These are phyloP conservation scores for Magnusiomyces tetraspermus DNA, from an alignment of 1,139 yeast genomes.

Conservation along the genomic window DNA sequence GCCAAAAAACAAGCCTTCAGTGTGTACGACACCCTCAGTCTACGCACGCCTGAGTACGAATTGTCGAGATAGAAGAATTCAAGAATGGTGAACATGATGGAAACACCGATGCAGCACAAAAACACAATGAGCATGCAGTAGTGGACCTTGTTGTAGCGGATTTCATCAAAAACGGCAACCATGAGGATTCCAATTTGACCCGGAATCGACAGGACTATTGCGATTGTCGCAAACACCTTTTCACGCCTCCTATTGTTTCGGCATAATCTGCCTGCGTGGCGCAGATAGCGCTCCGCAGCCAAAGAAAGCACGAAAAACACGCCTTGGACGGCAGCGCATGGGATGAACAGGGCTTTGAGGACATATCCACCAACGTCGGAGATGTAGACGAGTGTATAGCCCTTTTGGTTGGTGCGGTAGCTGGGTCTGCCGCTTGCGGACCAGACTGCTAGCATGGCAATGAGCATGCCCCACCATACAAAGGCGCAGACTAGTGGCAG, in stretches of 20 bases:
- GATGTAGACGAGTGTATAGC: slow-evolving; percentile 34
- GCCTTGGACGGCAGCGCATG: slow-evolving; percentile 75
- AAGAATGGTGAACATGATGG: slow-evolving; percentile 51
- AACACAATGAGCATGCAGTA: slow-evolving; percentile 63
- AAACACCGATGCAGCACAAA: slow-evolving; percentile 58
- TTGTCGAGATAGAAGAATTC: slow-evolving; percentile 57
- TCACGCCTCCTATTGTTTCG: slow-evolving; percentile 44
- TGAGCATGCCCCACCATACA: slow-evolving; percentile 73
- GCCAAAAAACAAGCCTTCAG: slow-evolving; percentile 57
- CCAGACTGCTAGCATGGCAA: slow-evolving; percentile 64
- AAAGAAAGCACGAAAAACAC: slow-evolving; percentile 62
- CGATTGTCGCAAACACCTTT: slow-evolving; percentile 40
- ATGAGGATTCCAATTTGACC: slow-evolving; percentile 74
- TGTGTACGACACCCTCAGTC: slow-evolving; percentile 37
- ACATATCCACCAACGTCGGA: slow-evolving; percentile 83
- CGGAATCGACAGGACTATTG: slow-evolving; percentile 46
- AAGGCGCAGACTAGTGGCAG: slow-evolving; percentile 49
- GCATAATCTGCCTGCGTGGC: slow-evolving; percentile 46
- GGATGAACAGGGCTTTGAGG: slow-evolving; percentile 70
- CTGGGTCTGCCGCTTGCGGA: slow-evolving; percentile 50
- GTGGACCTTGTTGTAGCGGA: slow-evolving; percentile 51
- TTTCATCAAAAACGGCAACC: slow-evolving; percentile 67
- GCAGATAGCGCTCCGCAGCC: slow-evolving; percentile 46
- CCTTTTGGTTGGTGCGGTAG: slow-evolving; percentile 6
- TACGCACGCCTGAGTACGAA: slow-evolving; percentile 35